Percentiles rank a stretch among this genome's conserved stretches.
phyloP scores from a whole-genome alignment of 2,329 filamentous ascomycete genomes.

The Fusarium veterinarium region DNA sequence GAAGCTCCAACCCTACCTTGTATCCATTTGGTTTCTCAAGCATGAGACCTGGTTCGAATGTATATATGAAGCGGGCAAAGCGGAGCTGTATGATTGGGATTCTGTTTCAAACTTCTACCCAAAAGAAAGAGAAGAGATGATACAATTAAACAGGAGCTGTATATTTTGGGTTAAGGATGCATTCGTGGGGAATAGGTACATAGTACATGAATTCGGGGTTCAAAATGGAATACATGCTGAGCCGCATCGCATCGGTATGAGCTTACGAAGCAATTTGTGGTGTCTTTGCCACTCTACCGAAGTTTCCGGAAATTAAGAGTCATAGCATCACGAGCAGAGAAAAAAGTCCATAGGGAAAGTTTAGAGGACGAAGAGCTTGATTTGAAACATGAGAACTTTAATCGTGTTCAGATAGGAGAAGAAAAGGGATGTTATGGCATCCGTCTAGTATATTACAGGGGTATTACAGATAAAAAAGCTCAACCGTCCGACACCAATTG shows the following conservation, averaged over 20 bases:
- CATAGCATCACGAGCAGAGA: constrained; percentile 6
- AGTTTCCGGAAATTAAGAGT: constrained; percentile 18
- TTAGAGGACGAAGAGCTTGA: neutral
- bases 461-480: constrained; percentile 28
- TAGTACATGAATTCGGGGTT: constrained; percentile 3
- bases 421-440: constrained; percentile 7
- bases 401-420: neutral
- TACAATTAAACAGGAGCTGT: neutral
- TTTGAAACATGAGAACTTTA: neutral
- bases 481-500: constrained; percentile 5
- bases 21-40: neutral
- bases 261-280: constrained; percentile 26
- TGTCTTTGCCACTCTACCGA: constrained; percentile 31
- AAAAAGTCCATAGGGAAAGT: neutral
- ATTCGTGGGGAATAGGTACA: constrained; percentile 31
- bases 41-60: neutral
- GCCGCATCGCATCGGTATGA: neutral
- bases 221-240: constrained; percentile 1
- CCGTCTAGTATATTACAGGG: constrained; percentile 42
- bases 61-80: constrained; percentile 27
- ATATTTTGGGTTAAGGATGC: constrained; percentile 19
- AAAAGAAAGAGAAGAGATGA: constrained; percentile 5
- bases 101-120: neutral
- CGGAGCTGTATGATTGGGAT: constrained; percentile 13
- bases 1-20: neutral